These are phyloP conservation scores for Apiotrichum gamsii DNA, from an alignment of 1,284 basidiomycete species.

Conservation along the genomic window DNA sequence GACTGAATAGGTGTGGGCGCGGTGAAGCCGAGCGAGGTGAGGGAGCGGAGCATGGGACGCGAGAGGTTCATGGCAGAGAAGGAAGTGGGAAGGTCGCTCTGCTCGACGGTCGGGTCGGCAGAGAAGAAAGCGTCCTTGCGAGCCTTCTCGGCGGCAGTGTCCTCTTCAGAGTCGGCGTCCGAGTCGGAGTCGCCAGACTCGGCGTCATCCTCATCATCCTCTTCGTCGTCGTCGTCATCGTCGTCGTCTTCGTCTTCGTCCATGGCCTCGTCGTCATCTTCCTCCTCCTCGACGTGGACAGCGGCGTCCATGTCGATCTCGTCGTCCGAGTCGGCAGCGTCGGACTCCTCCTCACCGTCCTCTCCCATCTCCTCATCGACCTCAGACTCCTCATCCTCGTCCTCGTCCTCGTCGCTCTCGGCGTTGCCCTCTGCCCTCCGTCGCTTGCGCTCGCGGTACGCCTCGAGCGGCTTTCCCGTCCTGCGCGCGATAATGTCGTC, in stretches of 20 bases:
- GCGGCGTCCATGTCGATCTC: slow-evolving; percentile 40
- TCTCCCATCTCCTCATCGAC: slow-evolving; percentile 27
- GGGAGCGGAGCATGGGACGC: slow-evolving; percentile 76
- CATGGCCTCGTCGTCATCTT: slow-evolving; percentile 34
- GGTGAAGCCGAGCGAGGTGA: slow-evolving; percentile 72
- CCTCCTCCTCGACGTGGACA: slow-evolving; percentile 28
- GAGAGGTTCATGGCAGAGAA: slow-evolving; percentile 85
- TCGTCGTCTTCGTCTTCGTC: slow-evolving; percentile 33
- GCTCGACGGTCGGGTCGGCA: slow-evolving; percentile 46
- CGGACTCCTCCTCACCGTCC: slow-evolving; percentile 44
- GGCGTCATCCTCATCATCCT: slow-evolving; percentile 24
- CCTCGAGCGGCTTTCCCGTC: slow-evolving; percentile 45
- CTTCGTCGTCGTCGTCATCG: slow-evolving; percentile 49
- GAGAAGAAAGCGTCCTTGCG: slow-evolving; percentile 83
- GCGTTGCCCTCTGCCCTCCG: slow-evolving; percentile 32
- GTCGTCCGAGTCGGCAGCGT: slow-evolving; percentile 30
- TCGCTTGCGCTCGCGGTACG: slow-evolving; percentile 58
- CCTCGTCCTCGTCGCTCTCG: slow-evolving; percentile 25
- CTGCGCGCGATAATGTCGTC: slow-evolving; percentile 83
- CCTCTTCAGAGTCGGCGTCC: slow-evolving; percentile 55
- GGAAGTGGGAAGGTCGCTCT: slow-evolving; percentile 51
- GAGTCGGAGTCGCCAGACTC: slow-evolving; percentile 28
- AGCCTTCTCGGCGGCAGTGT: slow-evolving; percentile 65
- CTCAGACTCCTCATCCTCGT: slow-evolving; percentile 22
- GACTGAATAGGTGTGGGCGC: slow-evolving; percentile 94